Evolutionary conservation across 345 rosid genomes (phyloP).

Genomic region (Boechera retrofracta): DNA sequence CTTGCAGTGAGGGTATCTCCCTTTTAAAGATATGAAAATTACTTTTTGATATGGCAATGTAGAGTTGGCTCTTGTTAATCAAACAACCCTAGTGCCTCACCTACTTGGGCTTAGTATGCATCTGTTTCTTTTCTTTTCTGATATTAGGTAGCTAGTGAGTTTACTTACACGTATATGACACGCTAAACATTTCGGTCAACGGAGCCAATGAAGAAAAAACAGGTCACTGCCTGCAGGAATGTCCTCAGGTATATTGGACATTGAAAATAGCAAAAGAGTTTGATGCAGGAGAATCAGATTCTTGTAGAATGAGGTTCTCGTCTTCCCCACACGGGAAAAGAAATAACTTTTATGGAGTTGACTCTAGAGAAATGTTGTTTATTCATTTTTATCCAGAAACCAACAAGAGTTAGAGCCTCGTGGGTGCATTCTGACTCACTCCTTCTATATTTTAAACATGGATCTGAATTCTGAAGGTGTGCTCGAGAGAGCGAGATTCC

Average conservation of each 20-base stretch:
- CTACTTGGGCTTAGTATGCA: slow-evolving; percentile 3
- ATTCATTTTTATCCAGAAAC: slow-evolving; percentile 58
- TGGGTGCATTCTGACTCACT: slow-evolving; percentile 52
- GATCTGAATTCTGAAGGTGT: slow-evolving; percentile 33
- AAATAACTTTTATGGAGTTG: slow-evolving; percentile 50
- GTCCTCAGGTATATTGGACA: slow-evolving; percentile 45
- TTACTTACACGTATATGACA: slow-evolving; percentile 5
- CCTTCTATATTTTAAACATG: slow-evolving; percentile 36
- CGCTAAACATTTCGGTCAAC: slow-evolving; percentile 26
- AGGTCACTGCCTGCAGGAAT: slow-evolving; percentile 41
- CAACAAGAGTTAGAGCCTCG: slow-evolving; percentile 31
- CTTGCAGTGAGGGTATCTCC: slow-evolving; percentile 16
- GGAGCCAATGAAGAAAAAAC: slow-evolving; percentile 32
- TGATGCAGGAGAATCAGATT: slow-evolving; percentile 64
- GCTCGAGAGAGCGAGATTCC: slow-evolving; percentile 42
- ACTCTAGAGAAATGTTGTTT: slow-evolving; percentile 49
- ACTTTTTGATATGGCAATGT: slow-evolving; percentile 12
- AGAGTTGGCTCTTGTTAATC: slow-evolving; percentile 21
- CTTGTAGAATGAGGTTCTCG: slow-evolving; percentile 68
- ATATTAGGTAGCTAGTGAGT: slow-evolving; percentile 20
- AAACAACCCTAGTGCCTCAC: slow-evolving; percentile 1
- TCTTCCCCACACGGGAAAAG: slow-evolving; percentile 51
- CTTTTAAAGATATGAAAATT: slow-evolving; percentile 17
- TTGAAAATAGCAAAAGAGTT: slow-evolving; percentile 53
- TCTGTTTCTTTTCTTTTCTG: not conserved